Evolutionary conservation across 2,329 filamentous ascomycete genomes (phyloP), one percentile per base, ranked within the genome.

Genomic region (Sporothrix euskadiensis): DNA sequence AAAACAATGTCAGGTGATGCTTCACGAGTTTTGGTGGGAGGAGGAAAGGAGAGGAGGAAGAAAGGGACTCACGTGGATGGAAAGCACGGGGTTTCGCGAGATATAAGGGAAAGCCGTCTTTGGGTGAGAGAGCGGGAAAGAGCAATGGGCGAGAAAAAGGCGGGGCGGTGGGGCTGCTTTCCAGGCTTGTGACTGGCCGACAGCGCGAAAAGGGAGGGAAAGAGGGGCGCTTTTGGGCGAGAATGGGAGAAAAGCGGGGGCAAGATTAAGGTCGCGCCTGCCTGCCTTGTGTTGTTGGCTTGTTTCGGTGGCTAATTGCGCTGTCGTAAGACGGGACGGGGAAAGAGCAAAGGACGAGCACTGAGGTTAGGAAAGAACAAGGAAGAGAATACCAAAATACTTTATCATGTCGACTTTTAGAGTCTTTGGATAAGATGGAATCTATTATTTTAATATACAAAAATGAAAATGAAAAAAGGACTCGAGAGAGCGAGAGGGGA

Each of bases 1-100:
- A 75, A 74, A 69, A 73, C 74, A 35, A 76, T 76, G 76, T 77
- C 76, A 77, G 76, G 76, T 77, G 76, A 77, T 77, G 76, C 75
- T 77, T 77, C 76, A 77, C 76, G 76, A 75, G 76, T 74, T 75
- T 73, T 69, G 65, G 68, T 44, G 63, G 61, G 35, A 69, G 26
- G 39, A 47, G 49, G 41, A 35, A 26, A 52, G 41, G 68, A 49
- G 47, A 26, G 59, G 41, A 65, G 49, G 47, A 63, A 63, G 71
- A 54, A 59, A 71, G 44, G 44, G 63, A 74, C 74, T 75, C 76
- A 77, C 76, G 76, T 77, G 76, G 76, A 73, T 76, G 71, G 74
- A 71, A 32, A 44, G 76, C 76, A 77, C 76, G 76, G 76, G 76
- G 74, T 77, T 57, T 75, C 32, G 75, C 75, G 75, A 73, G 71